Percentiles rank a stretch among this genome's conserved stretches.
These are phyloP conservation scores for Coemansia sp. DNA, from an alignment of 192 early-diverging fungal species.

Conservation along the genomic window DNA sequence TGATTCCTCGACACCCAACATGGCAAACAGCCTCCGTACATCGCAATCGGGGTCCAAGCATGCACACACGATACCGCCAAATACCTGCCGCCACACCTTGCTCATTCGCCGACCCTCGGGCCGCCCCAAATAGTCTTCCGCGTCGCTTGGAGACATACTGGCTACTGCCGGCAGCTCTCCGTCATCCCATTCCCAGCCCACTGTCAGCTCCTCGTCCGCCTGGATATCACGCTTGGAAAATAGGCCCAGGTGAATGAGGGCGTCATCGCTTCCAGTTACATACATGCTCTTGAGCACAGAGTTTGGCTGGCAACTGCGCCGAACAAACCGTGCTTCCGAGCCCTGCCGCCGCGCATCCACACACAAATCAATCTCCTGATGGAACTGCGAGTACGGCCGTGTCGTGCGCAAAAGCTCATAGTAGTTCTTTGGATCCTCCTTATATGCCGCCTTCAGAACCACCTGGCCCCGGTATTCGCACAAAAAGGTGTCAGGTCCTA, in stretches of 20 bases:
- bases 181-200: constrained; percentile 70
- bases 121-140: constrained; percentile 39
- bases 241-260: constrained; percentile 62
- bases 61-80: constrained; percentile 43
- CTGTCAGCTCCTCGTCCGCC: constrained; percentile 66
- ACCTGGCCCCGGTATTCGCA: constrained; percentile 78
- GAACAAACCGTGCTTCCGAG: constrained; percentile 65
- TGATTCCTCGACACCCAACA: constrained; percentile 45
- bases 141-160: constrained; percentile 28
- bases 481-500: constrained; percentile 54
- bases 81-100: constrained; percentile 55
- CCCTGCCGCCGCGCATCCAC: constrained; percentile 70
- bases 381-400: constrained; percentile 62
- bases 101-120: constrained; percentile 52
- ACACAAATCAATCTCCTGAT: constrained; percentile 63
- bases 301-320: constrained; percentile 68
- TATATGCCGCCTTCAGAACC: constrained; percentile 63
- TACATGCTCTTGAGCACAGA: constrained; percentile 62
- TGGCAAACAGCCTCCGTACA: constrained; percentile 43
- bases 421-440: constrained; percentile 62
- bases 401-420: constrained; percentile 65
- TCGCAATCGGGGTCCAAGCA: constrained; percentile 28
- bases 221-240: constrained; percentile 60
- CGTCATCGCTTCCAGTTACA: constrained; percentile 42
- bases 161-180: constrained; percentile 46